Conservation (phyloP, 176 grass and related monocot genomes). For the Chrysopogon serrulatus region DNA sequence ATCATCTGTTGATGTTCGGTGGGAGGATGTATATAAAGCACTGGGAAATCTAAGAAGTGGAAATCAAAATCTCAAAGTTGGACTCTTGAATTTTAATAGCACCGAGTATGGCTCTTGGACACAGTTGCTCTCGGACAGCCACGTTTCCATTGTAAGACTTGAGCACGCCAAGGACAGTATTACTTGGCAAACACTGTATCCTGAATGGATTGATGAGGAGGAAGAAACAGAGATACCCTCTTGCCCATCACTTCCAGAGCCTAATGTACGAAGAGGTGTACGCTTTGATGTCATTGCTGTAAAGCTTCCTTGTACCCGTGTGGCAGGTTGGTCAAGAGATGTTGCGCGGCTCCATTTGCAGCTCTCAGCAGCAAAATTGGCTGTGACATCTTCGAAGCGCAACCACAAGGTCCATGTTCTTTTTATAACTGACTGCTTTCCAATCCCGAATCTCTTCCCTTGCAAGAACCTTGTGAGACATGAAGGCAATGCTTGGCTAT, state of each 20-base stretch:
- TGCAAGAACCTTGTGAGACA: slow-evolving; percentile 78
- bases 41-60: slow-evolving; percentile 30
- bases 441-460: slow-evolving; percentile 75
- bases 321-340: slow-evolving; percentile 75
- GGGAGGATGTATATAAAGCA: slow-evolving; percentile 45
- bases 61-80: slow-evolving; percentile 46
- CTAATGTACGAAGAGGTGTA: slow-evolving; percentile 40
- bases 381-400: slow-evolving; percentile 35
- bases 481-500: slow-evolving; percentile 81
- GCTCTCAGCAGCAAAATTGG: slow-evolving; percentile 75
- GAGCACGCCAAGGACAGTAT: slow-evolving; percentile 53
- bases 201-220: slow-evolving; percentile 98
- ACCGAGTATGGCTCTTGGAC: slow-evolving; percentile 64
- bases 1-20: slow-evolving; percentile 51
- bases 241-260: slow-evolving; percentile 59
- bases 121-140: slow-evolving; percentile 36
- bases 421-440: slow-evolving; percentile 75
- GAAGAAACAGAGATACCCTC: slow-evolving; percentile 48
- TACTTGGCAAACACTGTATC: slow-evolving; percentile 72
- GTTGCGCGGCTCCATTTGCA: slow-evolving; percentile 84
- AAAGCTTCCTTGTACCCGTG: slow-evolving; percentile 57
- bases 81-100: slow-evolving; percentile 81
- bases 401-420: slow-evolving; percentile 60
- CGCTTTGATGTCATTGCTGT: slow-evolving; percentile 58
- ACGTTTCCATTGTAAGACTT: slow-evolving; percentile 61